Conservation (phyloP, 1,284 basidiomycete species). For the Schizophyllum amplum region DNA sequence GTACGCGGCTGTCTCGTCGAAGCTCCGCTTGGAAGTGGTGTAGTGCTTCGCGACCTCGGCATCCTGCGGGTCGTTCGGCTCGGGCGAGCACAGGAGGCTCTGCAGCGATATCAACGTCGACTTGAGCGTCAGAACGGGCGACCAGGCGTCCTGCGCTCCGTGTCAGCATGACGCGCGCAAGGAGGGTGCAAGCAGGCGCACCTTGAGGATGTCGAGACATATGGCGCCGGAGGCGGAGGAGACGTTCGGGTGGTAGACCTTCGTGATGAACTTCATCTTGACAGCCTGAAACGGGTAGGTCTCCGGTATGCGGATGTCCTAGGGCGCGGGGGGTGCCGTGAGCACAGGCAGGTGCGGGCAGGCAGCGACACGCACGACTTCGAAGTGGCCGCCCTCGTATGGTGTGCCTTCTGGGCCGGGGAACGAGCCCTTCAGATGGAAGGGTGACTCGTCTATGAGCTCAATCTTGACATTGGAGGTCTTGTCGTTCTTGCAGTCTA, state of each 20-base stretch:
- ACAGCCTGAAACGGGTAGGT: conserved; percentile 95
- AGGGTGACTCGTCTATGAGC: conserved; percentile 81
- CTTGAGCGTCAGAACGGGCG: conserved; percentile 90
- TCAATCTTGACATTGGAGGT: conserved; percentile 79
- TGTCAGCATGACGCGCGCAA: conserved; percentile 34
- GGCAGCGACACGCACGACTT: conserved; percentile 61
- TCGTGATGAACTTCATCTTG: conserved; percentile 97
- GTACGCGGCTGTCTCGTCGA: conserved; percentile 89
- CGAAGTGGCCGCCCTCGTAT: conserved; percentile 89
- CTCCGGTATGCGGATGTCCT: conserved; percentile 95
- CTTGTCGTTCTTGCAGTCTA: conserved; percentile 93
- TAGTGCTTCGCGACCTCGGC: conserved; percentile 98
- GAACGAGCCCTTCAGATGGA: conserved; percentile 85
- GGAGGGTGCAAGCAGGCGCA: background rate
- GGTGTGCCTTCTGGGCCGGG: conserved; percentile 91
- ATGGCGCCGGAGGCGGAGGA: conserved; percentile 92
- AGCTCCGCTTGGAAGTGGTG: conserved; percentile 78
- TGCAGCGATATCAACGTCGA: conserved; percentile 96
- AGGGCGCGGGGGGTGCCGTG: conserved; percentile 5
- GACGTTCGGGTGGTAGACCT: conserved; percentile 97
- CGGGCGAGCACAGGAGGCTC: conserved; percentile 91
- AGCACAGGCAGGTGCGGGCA: conserved; percentile 6
- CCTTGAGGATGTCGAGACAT: conserved; percentile 59
- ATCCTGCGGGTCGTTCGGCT: conserved; percentile 96
- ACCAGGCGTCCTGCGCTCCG: conserved; percentile 66